Evolutionary conservation across 2,329 filamentous ascomycete genomes (phyloP), one percentile per base, ranked within the genome.

Genomic region (Pyrenophora seminiperda): DNA sequence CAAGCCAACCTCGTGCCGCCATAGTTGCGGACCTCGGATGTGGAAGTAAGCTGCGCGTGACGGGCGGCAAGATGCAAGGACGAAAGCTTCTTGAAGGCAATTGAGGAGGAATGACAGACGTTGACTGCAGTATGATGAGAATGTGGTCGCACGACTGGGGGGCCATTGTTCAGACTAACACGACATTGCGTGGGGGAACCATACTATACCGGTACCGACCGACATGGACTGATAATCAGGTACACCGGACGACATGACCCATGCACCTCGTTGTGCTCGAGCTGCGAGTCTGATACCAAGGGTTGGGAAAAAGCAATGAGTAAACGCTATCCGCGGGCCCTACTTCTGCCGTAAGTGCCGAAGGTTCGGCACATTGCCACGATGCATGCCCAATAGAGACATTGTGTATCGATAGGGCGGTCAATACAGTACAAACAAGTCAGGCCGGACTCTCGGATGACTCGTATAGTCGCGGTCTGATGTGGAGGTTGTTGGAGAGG

Each of bases 181-280:
- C 53, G 42, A 50, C 29, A 47, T 52, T 46, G 63, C 66, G 67
- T 69, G 68, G 67, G 68, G 67, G 58, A n/a, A n/a, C n/a, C n/a
- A n/a, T n/a, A n/a, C n/a, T n/a, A n/a, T n/a, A n/a, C n/a, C n/a
- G 24, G 34, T 41, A 40, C 20, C 40, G 20, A 42, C 20, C 47
- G 56, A 27, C 4, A 55, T 63, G 54, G 58, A 59, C 53, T 50
- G 58, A 55, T 41, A 52, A 62, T 67, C 67, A 73, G 67, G 68
- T 62, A 72, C 69, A 54, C 47, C 53, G 54, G 50, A 52, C 53
- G 50, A 54, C 54, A 58, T 51, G 59, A 66, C 54, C 42, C 53
- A 57, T 47, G 46, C 31, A 39, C 49, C 31, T 41, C 27, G 46
- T 42, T 31, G 46, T 41, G 36, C 43, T 41, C 43, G 54, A n/a